phyloP scores from a whole-genome alignment of 768 basidiomycete genomes.

The Termitomyces bulborhizus region DNA sequence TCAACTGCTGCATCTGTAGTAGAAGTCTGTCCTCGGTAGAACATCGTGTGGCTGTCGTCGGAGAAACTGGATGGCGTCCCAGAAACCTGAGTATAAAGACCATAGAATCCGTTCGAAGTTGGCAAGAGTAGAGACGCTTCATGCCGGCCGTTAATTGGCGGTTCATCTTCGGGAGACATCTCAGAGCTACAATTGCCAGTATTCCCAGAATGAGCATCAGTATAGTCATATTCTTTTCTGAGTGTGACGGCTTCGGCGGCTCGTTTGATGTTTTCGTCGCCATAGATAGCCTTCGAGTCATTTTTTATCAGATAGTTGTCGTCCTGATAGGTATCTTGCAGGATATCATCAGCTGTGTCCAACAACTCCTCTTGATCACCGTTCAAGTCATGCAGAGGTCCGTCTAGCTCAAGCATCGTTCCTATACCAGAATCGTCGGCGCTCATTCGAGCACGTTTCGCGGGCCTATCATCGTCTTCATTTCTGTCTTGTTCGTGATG shows the following conservation, averaged over 20 bases:
- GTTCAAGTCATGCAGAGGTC: constrained; percentile 2
- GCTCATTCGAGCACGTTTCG: constrained; percentile 16
- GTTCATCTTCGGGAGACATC: background rate
- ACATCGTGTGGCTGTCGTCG: background rate
- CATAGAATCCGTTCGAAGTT: background rate
- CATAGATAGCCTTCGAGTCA: background rate
- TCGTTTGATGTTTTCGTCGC: background rate
- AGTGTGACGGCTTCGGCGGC: background rate
- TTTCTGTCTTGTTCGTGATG: background rate
- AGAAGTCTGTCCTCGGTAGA: background rate
- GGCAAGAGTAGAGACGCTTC: background rate
- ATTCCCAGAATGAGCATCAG: background rate
- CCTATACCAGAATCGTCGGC: constrained; percentile 20
- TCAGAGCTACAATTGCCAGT: background rate
- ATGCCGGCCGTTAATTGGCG: no score
- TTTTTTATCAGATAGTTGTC: background rate
- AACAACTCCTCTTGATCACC: background rate
- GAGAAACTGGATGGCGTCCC: background rate
- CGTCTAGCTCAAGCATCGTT: constrained; percentile 7
- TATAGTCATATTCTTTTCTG: background rate
- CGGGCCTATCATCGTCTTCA: background rate
- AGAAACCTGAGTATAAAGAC: background rate
- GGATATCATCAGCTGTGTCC: background rate
- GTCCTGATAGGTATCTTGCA: background rate
- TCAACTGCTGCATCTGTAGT: background rate